A percentile compares a stretch with the other conserved stretches of the same genome.
Evolutionary conservation across 169 alveolate species (phyloP).

Genomic region (Plasmodium malariae): DNA sequence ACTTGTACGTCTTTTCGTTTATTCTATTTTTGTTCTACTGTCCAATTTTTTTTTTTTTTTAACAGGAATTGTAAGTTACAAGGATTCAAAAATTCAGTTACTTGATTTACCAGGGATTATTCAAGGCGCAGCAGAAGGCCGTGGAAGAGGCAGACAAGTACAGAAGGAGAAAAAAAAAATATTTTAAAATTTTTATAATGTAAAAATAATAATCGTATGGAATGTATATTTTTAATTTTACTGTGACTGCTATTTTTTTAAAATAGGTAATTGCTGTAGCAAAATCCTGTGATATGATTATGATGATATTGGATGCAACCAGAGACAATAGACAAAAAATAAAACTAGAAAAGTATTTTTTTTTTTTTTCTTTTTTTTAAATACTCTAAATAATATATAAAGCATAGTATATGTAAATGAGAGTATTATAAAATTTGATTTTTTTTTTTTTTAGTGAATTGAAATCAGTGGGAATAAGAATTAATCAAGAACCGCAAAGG

Average conservation of each 20-base stretch:
- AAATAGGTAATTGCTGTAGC: slow-evolving; percentile 95
- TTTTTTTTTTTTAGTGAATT: slow-evolving; percentile 85
- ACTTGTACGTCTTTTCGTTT: too few relatives aligned
- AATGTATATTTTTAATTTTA: too few relatives aligned
- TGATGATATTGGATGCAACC: slow-evolving; percentile 96
- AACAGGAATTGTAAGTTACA: slow-evolving; percentile 83
- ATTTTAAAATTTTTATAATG: too few relatives aligned
- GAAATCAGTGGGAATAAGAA: slow-evolving; percentile 98
- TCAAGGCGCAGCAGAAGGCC: slow-evolving; percentile 99
- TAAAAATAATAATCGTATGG: too few relatives aligned
- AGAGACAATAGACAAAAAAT: slow-evolving; percentile 95
- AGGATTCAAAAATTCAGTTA: slow-evolving; percentile 97
- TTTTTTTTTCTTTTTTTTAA: slow-evolving; percentile 8
- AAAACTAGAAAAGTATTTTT: slow-evolving; percentile 89
- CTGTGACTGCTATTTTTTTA: too few relatives aligned
- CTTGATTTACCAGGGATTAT: slow-evolving; percentile 97
- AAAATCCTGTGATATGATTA: slow-evolving; percentile 95
- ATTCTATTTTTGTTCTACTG: too few relatives aligned
- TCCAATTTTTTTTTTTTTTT: background rate
- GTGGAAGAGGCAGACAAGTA: slow-evolving; percentile 98
- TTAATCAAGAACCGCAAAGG: slow-evolving; percentile 96
- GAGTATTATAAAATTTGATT: background rate
- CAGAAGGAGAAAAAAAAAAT: background rate
- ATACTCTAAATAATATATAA: background rate
- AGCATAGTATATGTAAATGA: background rate